These are phyloP conservation scores for Botryotinia convoluta DNA, from an alignment of 2,329 filamentous ascomycete genomes.

Conservation along the genomic window DNA sequence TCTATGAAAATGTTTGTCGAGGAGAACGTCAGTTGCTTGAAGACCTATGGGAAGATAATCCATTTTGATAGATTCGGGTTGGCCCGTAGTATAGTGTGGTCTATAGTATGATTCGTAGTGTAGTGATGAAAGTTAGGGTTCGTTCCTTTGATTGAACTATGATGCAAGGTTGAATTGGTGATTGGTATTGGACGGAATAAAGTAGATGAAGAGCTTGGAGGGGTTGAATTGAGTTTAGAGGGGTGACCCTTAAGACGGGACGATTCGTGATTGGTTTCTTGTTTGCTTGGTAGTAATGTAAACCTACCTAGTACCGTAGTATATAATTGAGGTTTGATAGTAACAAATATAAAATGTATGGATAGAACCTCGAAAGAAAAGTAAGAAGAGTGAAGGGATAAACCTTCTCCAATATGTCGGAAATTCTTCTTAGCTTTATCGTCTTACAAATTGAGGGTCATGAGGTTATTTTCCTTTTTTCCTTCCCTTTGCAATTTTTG, in stretches of 20 bases:
- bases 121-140: neutral
- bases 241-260: neutral
- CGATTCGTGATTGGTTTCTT: neutral
- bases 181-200: constrained; percentile 2
- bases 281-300: neutral
- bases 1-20: constrained; percentile 29
- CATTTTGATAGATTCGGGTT: neutral
- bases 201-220: neutral
- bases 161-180: neutral
- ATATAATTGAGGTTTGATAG: neutral
- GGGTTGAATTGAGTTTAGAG: neutral
- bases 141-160: neutral
- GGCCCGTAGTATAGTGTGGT: neutral
- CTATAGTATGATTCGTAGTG: neutral
- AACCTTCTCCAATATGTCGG: neutral
- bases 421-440: neutral
- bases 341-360: neutral
- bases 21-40: constrained; percentile 23
- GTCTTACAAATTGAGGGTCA: constrained; percentile 10
- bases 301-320: neutral
- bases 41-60: constrained; percentile 15
- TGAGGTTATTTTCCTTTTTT: neutral
- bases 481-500: neutral
- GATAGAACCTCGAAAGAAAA: neutral
- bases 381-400: neutral